Evolutionary conservation across 75 land plant genomes (phyloP).

Genomic region (Cryptomeria japonica): DNA sequence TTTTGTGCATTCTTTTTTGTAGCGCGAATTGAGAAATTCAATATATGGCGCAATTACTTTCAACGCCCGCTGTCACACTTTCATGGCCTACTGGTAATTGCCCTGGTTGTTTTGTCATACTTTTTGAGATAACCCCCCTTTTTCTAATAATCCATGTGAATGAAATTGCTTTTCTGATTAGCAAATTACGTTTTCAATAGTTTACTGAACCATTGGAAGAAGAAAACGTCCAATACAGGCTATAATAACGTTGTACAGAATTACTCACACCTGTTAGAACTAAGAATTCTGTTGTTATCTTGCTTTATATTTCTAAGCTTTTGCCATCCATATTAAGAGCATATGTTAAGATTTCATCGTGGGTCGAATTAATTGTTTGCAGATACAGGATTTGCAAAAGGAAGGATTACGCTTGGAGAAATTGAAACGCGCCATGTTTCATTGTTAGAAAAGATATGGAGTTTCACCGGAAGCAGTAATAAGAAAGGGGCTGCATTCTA

Average conservation of each 20-base stretch:
- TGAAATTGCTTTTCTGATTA: not conserved
- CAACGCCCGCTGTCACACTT: not conserved
- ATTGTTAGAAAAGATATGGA: constrained; percentile 26
- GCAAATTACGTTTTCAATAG: no score
- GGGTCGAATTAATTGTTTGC: not conserved
- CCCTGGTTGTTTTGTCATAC: no score
- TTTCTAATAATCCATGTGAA: not conserved
- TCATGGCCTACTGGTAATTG: not conserved
- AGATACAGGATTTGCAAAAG: constrained; percentile 44
- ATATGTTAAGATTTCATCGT: not conserved
- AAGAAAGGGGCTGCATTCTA: constrained; percentile 30
- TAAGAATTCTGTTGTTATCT: not conserved
- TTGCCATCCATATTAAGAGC: not conserved
- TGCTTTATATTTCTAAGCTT: not conserved
- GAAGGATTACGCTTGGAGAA: constrained; percentile 23
- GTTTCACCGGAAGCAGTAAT: constrained; percentile 13
- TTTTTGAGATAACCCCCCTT: not conserved
- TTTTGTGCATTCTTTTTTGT: no score
- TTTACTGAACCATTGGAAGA: not conserved
- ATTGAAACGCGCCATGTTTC: constrained; percentile 16
- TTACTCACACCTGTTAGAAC: not conserved
- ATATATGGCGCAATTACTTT: no score
- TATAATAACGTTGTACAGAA: no score
- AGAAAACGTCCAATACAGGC: no score
- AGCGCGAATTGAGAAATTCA: no score